Conservation (phyloP, 2,329 filamentous ascomycete genomes). For the Apiospora sp. region DNA sequence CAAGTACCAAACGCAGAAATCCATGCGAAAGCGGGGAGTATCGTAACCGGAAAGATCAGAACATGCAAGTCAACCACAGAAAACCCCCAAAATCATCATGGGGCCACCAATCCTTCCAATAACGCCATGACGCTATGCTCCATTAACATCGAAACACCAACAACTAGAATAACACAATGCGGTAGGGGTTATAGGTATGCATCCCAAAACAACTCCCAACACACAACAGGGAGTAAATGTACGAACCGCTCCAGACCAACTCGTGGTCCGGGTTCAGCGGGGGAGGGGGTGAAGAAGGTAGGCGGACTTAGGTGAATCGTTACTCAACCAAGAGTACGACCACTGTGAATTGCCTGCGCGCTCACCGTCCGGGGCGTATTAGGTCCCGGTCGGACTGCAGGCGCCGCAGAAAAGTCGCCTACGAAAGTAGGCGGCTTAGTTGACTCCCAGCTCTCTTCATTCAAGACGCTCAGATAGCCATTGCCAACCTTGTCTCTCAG, state of each 20-base stretch:
- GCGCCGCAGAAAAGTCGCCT: constrained; percentile 47
- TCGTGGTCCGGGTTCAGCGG: constrained; percentile 28
- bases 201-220: constrained; percentile 10
- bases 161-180: constrained; percentile 34
- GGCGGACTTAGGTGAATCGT: constrained; percentile 26
- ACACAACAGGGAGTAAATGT: constrained; percentile 27
- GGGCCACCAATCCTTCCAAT: constrained; percentile 15
- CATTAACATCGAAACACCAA: constrained; percentile 36
- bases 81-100: constrained; percentile 22
- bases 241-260: background rate
- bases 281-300: constrained; percentile 27
- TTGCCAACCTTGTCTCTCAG: constrained; percentile 85
- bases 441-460: constrained; percentile 75
- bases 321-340: constrained; percentile 57
- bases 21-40: constrained; percentile 27
- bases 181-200: constrained; percentile 33
- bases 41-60: constrained; percentile 25
- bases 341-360: constrained; percentile 61
- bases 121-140: constrained; percentile 47
- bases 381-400: constrained; percentile 47
- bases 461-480: constrained; percentile 85
- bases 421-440: constrained; percentile 48
- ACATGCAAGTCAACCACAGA: constrained; percentile 22
- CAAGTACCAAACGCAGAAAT: constrained; percentile 14
- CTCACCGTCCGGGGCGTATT: constrained; percentile 47